Evolutionary conservation across 2,329 filamentous ascomycete species (phyloP).

Genomic region (Monilinia polystroma): DNA sequence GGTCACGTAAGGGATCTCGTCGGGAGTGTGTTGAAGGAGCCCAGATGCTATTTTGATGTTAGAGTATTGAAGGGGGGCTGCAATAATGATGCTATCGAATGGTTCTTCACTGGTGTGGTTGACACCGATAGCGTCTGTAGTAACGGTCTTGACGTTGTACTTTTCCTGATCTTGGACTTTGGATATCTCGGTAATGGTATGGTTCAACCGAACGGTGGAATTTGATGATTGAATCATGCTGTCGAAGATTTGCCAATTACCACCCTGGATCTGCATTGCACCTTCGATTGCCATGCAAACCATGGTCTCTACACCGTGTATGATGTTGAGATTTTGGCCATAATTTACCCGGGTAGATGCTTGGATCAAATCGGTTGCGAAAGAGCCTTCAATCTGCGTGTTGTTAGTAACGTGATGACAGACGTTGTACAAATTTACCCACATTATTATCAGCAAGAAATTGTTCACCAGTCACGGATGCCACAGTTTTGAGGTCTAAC

Average conservation of each 20-base stretch:
- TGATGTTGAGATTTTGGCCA: slow-evolving; percentile 79
- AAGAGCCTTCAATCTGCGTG: slow-evolving; percentile 58
- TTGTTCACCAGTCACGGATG: slow-evolving; percentile 70
- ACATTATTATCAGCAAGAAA: slow-evolving; percentile 66
- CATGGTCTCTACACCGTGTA: slow-evolving; percentile 89
- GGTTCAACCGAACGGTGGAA: slow-evolving; percentile 63
- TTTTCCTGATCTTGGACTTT: slow-evolving; percentile 46
- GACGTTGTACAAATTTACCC: slow-evolving; percentile 23
- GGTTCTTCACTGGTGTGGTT: slow-evolving; percentile 31
- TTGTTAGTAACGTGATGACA: slow-evolving; percentile 23
- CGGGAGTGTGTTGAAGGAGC: slow-evolving; percentile 68
- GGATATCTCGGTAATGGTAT: slow-evolving; percentile 61
- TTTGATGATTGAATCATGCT: slow-evolving; percentile 68
- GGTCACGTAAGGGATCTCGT: slow-evolving; percentile 78
- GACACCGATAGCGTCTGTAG: slow-evolving; percentile 23
- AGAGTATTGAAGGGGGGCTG: slow-evolving; percentile 79
- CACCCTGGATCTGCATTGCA: slow-evolving; percentile 73
- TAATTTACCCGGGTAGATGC: slow-evolving; percentile 93
- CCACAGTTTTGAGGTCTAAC: slow-evolving; percentile 64
- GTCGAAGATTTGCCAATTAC: slow-evolving; percentile 95
- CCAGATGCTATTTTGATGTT: slow-evolving; percentile 61
- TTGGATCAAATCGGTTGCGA: slow-evolving; percentile 81
- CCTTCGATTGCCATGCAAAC: slow-evolving; percentile 85
- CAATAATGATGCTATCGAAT: slow-evolving; percentile 81
- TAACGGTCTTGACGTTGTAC: slow-evolving; percentile 47